These are phyloP conservation scores for Paramecium biaurelia DNA, from an alignment of 73 alveolate genomes.

Conservation along the genomic window DNA sequence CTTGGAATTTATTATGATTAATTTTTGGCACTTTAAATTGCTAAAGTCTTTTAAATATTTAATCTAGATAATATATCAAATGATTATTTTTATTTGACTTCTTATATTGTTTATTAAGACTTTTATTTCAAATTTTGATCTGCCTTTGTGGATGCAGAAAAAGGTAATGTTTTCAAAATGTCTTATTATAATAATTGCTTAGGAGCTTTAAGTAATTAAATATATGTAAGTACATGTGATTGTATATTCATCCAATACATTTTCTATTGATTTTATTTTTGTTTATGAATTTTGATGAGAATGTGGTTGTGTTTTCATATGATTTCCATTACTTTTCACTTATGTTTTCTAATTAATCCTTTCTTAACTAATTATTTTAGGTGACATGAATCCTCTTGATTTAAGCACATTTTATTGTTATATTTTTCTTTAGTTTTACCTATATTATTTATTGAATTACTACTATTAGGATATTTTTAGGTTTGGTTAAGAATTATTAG, in stretches of 20 bases:
- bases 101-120: not conserved
- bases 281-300: conserved; percentile 6
- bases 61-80: not conserved
- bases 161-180: not conserved
- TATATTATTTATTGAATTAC: not conserved
- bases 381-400: conserved; percentile 41
- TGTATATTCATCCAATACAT: not conserved
- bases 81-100: not conserved
- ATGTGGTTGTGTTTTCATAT: conserved; percentile 22
- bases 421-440: not conserved
- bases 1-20: not conserved
- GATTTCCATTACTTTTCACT: not conserved
- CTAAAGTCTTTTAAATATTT: not conserved
- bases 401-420: not conserved
- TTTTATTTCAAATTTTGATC: not conserved
- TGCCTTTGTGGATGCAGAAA: not conserved
- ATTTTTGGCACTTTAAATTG: not conserved
- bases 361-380: not conserved
- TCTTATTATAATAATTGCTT: not conserved
- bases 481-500: not conserved
- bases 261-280: not conserved
- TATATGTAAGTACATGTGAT: not conserved
- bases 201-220: not conserved
- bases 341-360: not conserved
- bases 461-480: not conserved